Base-by-base conservation (phyloP, 2,329 filamentous ascomycete species). In the Penicillium sp. region DNA sequence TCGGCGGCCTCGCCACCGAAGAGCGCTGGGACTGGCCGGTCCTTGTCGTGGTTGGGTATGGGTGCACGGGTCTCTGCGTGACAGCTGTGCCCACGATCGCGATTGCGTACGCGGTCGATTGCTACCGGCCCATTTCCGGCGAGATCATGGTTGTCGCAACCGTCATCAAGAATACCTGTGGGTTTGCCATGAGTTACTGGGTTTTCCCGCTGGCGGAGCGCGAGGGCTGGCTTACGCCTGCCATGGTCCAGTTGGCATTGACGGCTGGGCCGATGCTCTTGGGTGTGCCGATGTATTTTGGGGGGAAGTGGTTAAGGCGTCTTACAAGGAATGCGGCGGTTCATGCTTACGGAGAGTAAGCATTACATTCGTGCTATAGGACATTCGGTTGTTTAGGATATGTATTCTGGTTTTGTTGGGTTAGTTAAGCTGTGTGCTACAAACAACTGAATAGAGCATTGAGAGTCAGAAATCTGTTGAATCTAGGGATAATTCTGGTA, bases 161-260 rank as follows among this genome's bases (percentile, higher is more conserved):
- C 0, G 56, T 62, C 9, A 45, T 52, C 6, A 62, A 58, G 29
- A 62, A 62, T 31, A 59, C 31, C 4, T 58, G 46, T 46, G 60
- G 60, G 5, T 58, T 58, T 51, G 50, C 19, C 6, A 58, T 62
- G 55, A 62, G 56, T 44, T 58, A 55, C n/a, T 62, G 55, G 50
- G 50, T 62, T 19, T 21, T 44, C 3, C 19, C 45, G 7, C 30
- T 58, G 23, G 44, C 46, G 19, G 46, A 6, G 4, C 13, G 31
- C 8, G 44, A 19, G 15, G 60, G 60, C 3, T 58, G 21, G 46
- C 21, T 62, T 15, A 5, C 17, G 9, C 50, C 60, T 7, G 21
- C 51, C 3, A 56, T 59, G 56, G 55, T 62, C 44, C 21, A 59
- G 45, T 47, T 62, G 8, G 49, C 35, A 7, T 23, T 62, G n/a